Base-by-base conservation (phyloP, 2,329 filamentous ascomycete genomes). In the Trichoderma atrobrunneum region DNA sequence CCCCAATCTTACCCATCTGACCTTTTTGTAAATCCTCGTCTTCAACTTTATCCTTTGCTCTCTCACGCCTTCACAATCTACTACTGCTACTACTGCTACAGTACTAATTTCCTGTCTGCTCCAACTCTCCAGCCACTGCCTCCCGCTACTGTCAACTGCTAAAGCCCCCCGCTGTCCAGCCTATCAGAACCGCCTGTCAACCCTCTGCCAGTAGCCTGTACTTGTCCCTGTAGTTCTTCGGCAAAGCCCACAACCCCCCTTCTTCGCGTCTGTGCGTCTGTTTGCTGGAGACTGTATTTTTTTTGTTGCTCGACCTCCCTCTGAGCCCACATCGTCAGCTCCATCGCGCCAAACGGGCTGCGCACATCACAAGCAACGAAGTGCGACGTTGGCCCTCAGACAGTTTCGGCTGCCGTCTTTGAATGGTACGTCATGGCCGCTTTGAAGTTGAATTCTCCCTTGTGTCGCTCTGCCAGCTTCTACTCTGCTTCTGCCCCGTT, bases 251-350 rank as follows among this genome's bases (percentile, higher is more conserved):
- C 66, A 61, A 51, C 56, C 65, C 59, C 51, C 60, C 65, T 65
- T 62, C 60, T 62, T 69, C 48, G 60, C 62, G 72, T 73, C 72
- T 73, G 72, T 73, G 72, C 72, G 68, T 62, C 36, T 62, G 56
- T 65, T 32, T 61, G 30, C 57, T 70, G 68, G 69, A 72, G 70
- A 72, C 54, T n/a, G 54, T 59, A 16, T 56, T 28, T 70, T 70
- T 68, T 62, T 54, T 62, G 48, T 34, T 66, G 54, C 67, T 71
- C 54, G 39, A 73, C 36, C 72, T 66, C 68, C 34, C 68, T 60
- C 57, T 57, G 67, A 57, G 72, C 72, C 72, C 72, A 73, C 72
- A 73, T 73, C 68, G 72, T 67, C 72, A 71, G 72, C 67, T 67
- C 63, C 68, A 69, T 72, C 66, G 66, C 71, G 71, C 60, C 70